Evolutionary conservation across 2,329 filamentous ascomycete species (phyloP).

Genomic region (Fusarium nygamai): DNA sequence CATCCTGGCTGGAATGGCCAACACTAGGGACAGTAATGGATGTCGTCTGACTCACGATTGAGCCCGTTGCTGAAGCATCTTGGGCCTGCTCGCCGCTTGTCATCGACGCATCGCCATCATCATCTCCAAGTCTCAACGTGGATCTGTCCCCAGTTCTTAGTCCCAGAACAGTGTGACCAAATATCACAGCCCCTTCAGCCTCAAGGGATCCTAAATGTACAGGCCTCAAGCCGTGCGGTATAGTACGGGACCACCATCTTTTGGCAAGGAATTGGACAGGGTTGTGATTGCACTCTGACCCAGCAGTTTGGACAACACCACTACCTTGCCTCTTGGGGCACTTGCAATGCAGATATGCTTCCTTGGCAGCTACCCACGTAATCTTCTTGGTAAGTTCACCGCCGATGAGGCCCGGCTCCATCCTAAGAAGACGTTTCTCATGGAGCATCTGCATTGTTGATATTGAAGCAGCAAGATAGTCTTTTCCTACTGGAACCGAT

Average conservation of each 20-base stretch:
- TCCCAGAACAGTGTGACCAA: neutral
- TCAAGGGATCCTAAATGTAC: neutral
- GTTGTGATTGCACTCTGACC: neutral
- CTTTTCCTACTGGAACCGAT: neutral
- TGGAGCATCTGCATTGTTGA: conserved; percentile 16
- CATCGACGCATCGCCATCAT: neutral
- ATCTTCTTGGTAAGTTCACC: conserved; percentile 10
- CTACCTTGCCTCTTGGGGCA: neutral
- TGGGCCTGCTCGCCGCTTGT: neutral
- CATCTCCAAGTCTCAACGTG: neutral
- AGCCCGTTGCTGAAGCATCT: neutral
- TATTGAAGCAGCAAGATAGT: neutral
- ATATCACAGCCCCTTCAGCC: neutral
- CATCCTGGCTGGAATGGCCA: neutral
- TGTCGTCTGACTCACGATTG: neutral
- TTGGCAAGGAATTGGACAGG: conserved; percentile 19
- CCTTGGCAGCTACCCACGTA: neutral
- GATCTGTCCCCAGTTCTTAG: neutral
- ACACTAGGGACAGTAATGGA: conserved; percentile 2
- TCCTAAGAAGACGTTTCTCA: neutral
- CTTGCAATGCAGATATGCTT: neutral
- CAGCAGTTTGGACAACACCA: neutral
- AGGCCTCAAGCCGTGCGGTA: neutral
- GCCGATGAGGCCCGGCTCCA: neutral
- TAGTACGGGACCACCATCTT: conserved; percentile 2